These are phyloP conservation scores for Yarrowia galli DNA, from an alignment of 1,139 yeast species.

Conservation along the genomic window DNA sequence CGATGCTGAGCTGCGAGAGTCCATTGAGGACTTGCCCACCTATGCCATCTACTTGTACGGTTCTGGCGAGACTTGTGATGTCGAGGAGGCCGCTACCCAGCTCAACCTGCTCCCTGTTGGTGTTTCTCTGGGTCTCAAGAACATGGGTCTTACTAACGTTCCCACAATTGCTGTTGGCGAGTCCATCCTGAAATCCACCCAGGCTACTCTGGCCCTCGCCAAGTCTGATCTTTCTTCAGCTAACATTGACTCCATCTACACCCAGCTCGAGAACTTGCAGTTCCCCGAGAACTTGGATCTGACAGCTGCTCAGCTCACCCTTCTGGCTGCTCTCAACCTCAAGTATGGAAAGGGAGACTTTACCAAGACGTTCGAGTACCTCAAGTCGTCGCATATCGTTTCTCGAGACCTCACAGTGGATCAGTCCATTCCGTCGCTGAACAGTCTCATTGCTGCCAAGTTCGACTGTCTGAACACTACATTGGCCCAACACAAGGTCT, in stretches of 20 bases:
- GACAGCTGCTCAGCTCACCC: conserved; percentile 48
- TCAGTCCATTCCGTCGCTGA: conserved; percentile 3
- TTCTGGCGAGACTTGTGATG: neutral
- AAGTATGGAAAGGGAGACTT: conserved; percentile 67
- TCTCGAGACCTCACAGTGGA: conserved; percentile 1
- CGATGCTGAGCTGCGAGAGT: conserved; percentile 14
- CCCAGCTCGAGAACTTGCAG: conserved; percentile 4
- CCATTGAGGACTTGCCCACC: conserved; percentile 15
- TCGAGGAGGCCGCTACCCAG: conserved; percentile 18
- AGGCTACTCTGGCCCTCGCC: conserved; percentile 21
- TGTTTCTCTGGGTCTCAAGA: conserved; percentile 23
- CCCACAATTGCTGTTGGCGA: neutral
- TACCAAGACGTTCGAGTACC: conserved; percentile 45
- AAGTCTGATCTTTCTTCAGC: neutral
- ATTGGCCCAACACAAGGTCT: neutral
- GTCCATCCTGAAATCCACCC: conserved; percentile 1
- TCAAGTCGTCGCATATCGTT: conserved; percentile 7
- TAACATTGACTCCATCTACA: neutral
- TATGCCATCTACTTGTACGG: conserved; percentile 26
- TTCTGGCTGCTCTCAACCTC: conserved; percentile 60
- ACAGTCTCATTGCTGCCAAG: conserved; percentile 19
- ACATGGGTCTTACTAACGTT: conserved; percentile 13
- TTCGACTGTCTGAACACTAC: conserved; percentile 32
- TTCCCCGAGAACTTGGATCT: conserved; percentile 11
- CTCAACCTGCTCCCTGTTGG: conserved; percentile 8